Percentiles rank a stretch among this genome's conserved stretches.
Conservation (phyloP, 495 filamentous ascomycete species). For the Mycothermus thermophilus region DNA sequence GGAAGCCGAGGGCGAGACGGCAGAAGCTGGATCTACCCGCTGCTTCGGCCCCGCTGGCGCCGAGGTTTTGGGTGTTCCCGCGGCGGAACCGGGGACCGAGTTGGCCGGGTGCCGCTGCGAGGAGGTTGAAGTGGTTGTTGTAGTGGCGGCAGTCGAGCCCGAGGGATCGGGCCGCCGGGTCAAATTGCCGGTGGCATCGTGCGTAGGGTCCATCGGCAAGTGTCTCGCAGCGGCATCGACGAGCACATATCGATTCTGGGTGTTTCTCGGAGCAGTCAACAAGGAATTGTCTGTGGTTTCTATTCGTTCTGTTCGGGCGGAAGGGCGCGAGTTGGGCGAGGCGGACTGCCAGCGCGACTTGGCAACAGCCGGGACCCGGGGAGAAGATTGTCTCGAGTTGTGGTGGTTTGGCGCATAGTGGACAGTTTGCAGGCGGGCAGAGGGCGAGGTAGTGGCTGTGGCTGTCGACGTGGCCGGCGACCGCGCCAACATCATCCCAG, state of each 20-base stretch:
- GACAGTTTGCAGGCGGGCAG: constrained; percentile 22
- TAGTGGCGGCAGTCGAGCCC: too few species aligned
- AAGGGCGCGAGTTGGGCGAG: constrained; percentile 23
- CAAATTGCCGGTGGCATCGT: constrained; percentile 22
- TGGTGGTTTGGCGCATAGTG: constrained; percentile 37
- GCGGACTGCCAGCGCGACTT: constrained; percentile 31
- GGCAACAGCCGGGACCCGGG: constrained; percentile 27
- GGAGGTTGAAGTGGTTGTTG: too few species aligned
- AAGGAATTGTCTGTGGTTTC: too few species aligned
- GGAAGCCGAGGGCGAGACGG: constrained; percentile 25
- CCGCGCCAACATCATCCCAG: constrained; percentile 37
- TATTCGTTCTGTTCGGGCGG: constrained; percentile 19
- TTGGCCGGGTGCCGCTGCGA: too few species aligned
- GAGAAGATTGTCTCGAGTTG: constrained; percentile 29
- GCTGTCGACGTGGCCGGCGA: constrained; percentile 30
- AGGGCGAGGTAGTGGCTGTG: constrained; percentile 33
- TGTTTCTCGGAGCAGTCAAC: constrained; percentile 12
- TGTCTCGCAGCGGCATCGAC: constrained; percentile 45
- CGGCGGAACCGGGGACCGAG: constrained; percentile 3
- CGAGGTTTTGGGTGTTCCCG: constrained; percentile 6
- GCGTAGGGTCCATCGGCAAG: constrained; percentile 37
- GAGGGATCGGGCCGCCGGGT: too few species aligned
- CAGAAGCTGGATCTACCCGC: constrained; percentile 3
- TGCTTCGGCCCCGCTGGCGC: constrained; percentile 5
- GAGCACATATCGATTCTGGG: constrained; percentile 33